Evolutionary conservation across 768 basidiomycete species (phyloP).

Genomic region (Lactarius hengduanensis): DNA sequence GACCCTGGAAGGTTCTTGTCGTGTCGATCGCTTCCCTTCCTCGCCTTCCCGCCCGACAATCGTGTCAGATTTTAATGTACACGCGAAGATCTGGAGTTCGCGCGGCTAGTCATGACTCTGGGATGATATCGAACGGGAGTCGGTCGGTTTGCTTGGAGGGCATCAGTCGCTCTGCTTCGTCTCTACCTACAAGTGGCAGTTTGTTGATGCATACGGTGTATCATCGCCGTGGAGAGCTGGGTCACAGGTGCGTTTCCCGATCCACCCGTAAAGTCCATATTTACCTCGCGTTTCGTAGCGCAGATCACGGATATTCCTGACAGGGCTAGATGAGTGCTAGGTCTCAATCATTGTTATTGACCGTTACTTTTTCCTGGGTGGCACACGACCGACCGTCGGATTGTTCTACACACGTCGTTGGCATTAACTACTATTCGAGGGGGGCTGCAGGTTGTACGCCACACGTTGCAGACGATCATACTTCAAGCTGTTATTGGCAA

Average conservation of each 20-base stretch:
- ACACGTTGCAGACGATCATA: conserved; percentile 22
- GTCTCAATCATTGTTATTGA: not conserved
- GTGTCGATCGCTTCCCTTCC: conserved; percentile 11
- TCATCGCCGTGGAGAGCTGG: conserved; percentile 14
- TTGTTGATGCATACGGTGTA: not conserved
- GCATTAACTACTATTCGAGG: not conserved
- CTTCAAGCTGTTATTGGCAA: conserved; percentile 26
- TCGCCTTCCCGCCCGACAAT: not conserved
- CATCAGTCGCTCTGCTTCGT: conserved; percentile 6
- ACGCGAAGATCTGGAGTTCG: not conserved
- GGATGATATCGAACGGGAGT: not conserved
- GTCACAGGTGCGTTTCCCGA: conserved; percentile 2
- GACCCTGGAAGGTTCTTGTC: not conserved
- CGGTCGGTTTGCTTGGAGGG: not conserved
- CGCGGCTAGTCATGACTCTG: not conserved
- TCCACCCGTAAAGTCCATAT: conserved; percentile 6
- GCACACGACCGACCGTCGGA: conserved; percentile 7
- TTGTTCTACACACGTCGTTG: conserved; percentile 1
- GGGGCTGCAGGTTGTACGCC: not conserved
- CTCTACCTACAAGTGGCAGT: not conserved
- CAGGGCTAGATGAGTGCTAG: not conserved
- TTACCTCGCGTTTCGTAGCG: conserved; percentile 5
- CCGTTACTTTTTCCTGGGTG: not conserved
- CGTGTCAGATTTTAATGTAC: not conserved
- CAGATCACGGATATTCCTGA: not conserved